Base-by-base conservation (phyloP, 1,139 yeast species). In the Wickerhamomyces sp. region DNA sequence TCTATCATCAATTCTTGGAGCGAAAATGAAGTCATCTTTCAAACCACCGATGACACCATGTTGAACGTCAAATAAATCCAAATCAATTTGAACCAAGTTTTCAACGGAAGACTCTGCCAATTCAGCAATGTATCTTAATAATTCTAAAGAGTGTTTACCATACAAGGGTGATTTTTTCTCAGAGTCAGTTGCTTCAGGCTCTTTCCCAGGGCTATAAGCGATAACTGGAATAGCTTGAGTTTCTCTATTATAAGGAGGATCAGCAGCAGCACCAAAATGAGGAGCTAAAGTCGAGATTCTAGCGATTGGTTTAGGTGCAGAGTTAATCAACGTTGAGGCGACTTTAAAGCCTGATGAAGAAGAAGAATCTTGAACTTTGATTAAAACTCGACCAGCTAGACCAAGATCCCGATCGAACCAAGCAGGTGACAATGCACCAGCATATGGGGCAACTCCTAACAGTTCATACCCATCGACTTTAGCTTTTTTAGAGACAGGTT, bases 351-450 rank as follows among this genome's bases (percentile, higher is more conserved):
- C 65, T 32, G 58, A 45, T 17, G 40, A 32, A 6, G 49, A 41
- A 10, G 31, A 40, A 3, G 38, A 18, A 22, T 52, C 57, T 18
- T 48, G 44, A 22, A 51, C 65, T 46, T 62, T 67, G 37, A 74
- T 70, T 40, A 78, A 59, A 16, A 81, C 65, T 40, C 79, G 65
- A 24, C 88, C 88, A 37, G 82, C 87, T 41, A 81, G 56, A 33
- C 85, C 85, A 47, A 80, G 68, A 55, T 81, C 88, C 59, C 88
- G 67, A 56, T 79, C 85, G 57, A 77, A 69, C 85, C 87, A 78
- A 21, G 69, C 53, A 18, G 69, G 66, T 33, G 69, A 67, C 48
- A 79, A 60, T 2, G 78, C 73, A 21, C 84, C 83, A 15, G 81
- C 76, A 55, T 81, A 81, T 4, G 82, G 81, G 2, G 86, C 83